Evolutionary conservation across 495 filamentous ascomycete genomes (phyloP).

Genomic region (Aspergillus olivimuriae): DNA sequence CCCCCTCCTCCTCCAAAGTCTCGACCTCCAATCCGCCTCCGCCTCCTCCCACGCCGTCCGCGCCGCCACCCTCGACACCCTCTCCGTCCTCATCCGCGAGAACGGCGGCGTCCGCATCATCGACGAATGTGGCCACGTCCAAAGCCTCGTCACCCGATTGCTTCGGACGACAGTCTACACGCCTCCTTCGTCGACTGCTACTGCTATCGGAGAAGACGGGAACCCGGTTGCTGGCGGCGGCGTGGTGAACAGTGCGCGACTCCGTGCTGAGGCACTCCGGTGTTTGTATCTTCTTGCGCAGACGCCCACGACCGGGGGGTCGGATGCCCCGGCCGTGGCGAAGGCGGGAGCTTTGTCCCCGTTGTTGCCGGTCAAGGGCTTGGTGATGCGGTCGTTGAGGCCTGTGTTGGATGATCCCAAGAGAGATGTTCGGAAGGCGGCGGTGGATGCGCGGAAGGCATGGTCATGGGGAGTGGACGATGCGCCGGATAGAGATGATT

Average conservation of each 20-base stretch:
- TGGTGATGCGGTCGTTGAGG: conserved; percentile 50
- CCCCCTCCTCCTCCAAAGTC: conserved; percentile 62
- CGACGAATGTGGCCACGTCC: conserved; percentile 52
- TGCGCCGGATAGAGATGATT: conserved; percentile 53
- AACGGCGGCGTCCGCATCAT: conserved; percentile 44
- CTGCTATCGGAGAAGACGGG: too few relatives aligned
- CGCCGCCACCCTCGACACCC: conserved; percentile 54
- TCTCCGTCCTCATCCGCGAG: conserved; percentile 54
- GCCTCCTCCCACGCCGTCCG: conserved; percentile 50
- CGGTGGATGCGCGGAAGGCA: conserved; percentile 58
- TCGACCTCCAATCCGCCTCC: conserved; percentile 50
- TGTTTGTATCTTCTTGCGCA: conserved; percentile 54
- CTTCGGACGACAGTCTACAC: conserved; percentile 37
- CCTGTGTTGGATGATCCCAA: conserved; percentile 59
- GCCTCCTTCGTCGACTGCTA: too few relatives aligned
- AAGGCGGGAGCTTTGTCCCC: conserved; percentile 35
- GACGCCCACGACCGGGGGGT: conserved; percentile 9
- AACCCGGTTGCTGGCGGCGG: too few relatives aligned
- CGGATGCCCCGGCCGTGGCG: conserved; percentile 21
- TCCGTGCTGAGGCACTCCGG: conserved; percentile 46
- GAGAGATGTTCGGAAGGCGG: conserved; percentile 59
- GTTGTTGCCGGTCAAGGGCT: conserved; percentile 51
- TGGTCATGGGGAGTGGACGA: conserved; percentile 58
- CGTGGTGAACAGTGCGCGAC: conserved; percentile 35
- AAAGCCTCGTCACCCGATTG: conserved; percentile 53